phyloP scores from a whole-genome alignment of 2,329 filamentous ascomycete genomes.

The Ceratocystis variospora region DNA sequence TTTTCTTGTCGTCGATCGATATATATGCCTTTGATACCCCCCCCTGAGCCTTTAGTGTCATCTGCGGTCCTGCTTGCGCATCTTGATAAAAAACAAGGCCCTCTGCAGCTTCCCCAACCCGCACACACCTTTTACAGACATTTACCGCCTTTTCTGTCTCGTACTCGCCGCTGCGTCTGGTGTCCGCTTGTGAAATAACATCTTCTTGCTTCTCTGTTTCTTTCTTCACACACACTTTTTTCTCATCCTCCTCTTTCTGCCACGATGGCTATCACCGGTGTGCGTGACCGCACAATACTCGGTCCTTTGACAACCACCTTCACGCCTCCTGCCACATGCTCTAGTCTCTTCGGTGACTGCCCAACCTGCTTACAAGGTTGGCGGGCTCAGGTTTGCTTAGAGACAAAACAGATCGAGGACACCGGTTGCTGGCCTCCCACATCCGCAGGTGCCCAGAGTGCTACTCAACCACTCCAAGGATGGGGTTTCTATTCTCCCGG shows the following conservation, averaged over 20 bases:
- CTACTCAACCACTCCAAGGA: slow-evolving; percentile 19
- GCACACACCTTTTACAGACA: neutral
- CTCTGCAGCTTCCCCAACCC: neutral
- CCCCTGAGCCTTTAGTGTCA: neutral
- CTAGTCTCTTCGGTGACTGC: slow-evolving; percentile 17
- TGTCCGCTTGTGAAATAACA: neutral
- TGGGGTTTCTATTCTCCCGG: slow-evolving; percentile 28
- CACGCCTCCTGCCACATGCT: slow-evolving; percentile 18
- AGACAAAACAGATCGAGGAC: slow-evolving; percentile 17
- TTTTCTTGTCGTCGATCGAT: slow-evolving; percentile 3
- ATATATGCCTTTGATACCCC: slow-evolving; percentile 6
- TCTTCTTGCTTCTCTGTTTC: too few relatives aligned
- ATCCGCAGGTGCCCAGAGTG: neutral
- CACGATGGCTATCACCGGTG: slow-evolving; percentile 17
- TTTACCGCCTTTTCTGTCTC: neutral
- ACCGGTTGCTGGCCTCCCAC: slow-evolving; percentile 16
- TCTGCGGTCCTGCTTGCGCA: neutral
- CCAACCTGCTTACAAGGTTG: slow-evolving; percentile 10
- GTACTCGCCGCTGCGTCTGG: neutral
- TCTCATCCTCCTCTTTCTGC: neutral
- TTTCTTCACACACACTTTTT: neutral
- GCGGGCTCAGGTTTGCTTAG: slow-evolving; percentile 12
- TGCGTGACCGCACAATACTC: slow-evolving; percentile 16
- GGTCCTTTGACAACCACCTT: slow-evolving; percentile 21
- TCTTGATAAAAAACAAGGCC: neutral